Percentiles rank a stretch among this genome's conserved stretches.
Conservation (phyloP, 495 filamentous ascomycete species). For the Letharia lupina region DNA sequence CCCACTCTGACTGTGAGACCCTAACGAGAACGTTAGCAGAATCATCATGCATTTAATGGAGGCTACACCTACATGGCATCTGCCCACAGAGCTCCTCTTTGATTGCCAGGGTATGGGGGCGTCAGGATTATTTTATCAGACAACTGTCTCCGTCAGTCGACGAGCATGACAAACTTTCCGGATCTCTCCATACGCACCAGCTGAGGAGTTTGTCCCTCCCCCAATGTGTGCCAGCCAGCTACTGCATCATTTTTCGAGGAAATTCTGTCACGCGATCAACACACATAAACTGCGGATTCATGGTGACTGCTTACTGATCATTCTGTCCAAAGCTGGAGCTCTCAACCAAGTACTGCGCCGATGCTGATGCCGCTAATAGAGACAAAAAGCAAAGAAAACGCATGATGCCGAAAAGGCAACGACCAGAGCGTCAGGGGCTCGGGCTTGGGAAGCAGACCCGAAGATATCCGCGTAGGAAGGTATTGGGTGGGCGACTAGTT, state of each 20-base stretch:
- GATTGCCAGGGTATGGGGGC: constrained; percentile 78
- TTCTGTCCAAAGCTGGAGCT: constrained; percentile 72
- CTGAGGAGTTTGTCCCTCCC: constrained; percentile 61
- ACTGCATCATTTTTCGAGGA: constrained; percentile 49
- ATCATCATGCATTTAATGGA: background rate
- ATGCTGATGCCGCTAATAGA: constrained; percentile 47
- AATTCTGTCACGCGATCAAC: constrained; percentile 34
- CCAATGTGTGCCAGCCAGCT: constrained; percentile 59
- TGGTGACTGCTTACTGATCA: constrained; percentile 42
- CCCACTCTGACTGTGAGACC: constrained; percentile 56
- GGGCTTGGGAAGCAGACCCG: background rate
- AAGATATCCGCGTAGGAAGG: background rate
- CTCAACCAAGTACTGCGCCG: constrained; percentile 54
- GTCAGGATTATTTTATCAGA: constrained; percentile 91
- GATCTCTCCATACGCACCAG: constrained; percentile 16
- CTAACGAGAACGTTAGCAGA: constrained; percentile 27
- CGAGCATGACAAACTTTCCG: background rate
- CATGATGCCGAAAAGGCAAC: constrained; percentile 28
- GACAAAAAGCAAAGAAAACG: constrained; percentile 33
- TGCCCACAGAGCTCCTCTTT: constrained; percentile 74
- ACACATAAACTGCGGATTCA: background rate
- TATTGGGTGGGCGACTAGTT: background rate
- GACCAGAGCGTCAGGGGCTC: background rate
- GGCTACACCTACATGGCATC: constrained; percentile 46
- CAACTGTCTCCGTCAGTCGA: constrained; percentile 37